Percentiles rank a stretch among this genome's conserved stretches.
Conservation (phyloP, 352 stramenopile species). For the Halophytophthora polymorphica region DNA sequence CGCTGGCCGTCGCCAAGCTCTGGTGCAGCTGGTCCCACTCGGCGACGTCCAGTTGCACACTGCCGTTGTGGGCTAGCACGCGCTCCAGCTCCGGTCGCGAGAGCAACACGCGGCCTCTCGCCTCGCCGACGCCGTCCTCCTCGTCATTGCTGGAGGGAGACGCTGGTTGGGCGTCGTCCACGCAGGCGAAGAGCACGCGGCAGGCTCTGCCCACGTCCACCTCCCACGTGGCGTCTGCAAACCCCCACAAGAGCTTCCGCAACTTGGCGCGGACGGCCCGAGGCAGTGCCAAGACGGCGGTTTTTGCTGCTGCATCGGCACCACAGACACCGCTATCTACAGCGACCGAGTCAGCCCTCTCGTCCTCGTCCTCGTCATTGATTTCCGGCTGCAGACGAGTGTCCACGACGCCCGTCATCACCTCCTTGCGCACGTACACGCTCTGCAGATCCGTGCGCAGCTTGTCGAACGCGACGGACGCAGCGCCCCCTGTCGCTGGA, state of each 20-base stretch:
- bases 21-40: slow-evolving; percentile 51
- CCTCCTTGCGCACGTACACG: slow-evolving; percentile 53
- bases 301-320: neutral
- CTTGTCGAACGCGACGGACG: slow-evolving; percentile 36
- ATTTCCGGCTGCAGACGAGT: slow-evolving; percentile 1
- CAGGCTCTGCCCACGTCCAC: slow-evolving; percentile 28
- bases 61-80: slow-evolving; percentile 24
- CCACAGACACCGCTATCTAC: slow-evolving; percentile 1
- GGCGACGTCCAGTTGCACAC: slow-evolving; percentile 24
- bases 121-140: slow-evolving; percentile 10
- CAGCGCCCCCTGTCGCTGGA: slow-evolving; percentile 6
- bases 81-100: slow-evolving; percentile 40
- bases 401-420: slow-evolving; percentile 29
- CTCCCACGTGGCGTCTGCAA: slow-evolving; percentile 42
- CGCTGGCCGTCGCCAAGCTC: slow-evolving; percentile 33
- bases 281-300: slow-evolving; percentile 7
- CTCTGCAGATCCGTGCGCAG: slow-evolving; percentile 56
- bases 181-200: slow-evolving; percentile 11
- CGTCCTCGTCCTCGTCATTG: neutral
- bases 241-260: slow-evolving; percentile 50
- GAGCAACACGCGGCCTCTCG: slow-evolving; percentile 20
- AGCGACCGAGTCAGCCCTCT: slow-evolving; percentile 5
- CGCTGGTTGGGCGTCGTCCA: neutral
- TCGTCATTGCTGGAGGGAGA: no score
- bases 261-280: slow-evolving; percentile 30